Base-by-base conservation (phyloP, 768 basidiomycete species). In the Suillus variegatus region DNA sequence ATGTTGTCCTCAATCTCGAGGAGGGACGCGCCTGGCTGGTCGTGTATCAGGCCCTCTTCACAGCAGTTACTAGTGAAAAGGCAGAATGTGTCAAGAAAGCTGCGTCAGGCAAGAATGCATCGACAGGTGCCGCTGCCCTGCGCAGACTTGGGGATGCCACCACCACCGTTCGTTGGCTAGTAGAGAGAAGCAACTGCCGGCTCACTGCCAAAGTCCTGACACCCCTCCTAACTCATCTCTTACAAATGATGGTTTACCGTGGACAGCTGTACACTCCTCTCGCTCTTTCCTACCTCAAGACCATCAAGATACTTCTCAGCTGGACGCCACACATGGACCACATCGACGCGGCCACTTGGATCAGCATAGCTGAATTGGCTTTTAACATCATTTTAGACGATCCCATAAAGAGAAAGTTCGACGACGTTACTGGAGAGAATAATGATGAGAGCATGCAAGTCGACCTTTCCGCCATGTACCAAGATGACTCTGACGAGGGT, bases 341-440 rank as follows among this genome's bases (percentile, higher is more conserved):
- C 69, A 71, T 96, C 61, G 86, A 86, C 12, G 79, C 84, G 43
- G 78, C 80, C 1, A 77, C 67, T 49, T 99, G 97, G 97, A 75
- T 88, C 36, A 79, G 78, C 41, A 75, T 94, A 52, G 84, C 91
- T 43, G 85, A 88, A 69, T 77, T 93, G 47, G 85, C 84, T 46
- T 95, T 97, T 79, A 93, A 94, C 69, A 85, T 89, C 6, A 80
- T 95, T 28, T 77, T 98, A 6, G 87, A 84, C 13, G 89, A 92
- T 69, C 72, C 75, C 66, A 83, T 78, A 62, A 70, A 63, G 46
- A 60, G 68, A 10, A 74, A 73, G 10, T 67, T 70, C 0, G 66
- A 67, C 3, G 72, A 72, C 0, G 57, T 60, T 62, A 40, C 65
- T 25, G 47, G 74, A 77, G 61, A 74, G 66, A 60, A 73, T 66